phyloP scores from a whole-genome alignment of 176 grass and related monocot species.

The Canna indica region DNA sequence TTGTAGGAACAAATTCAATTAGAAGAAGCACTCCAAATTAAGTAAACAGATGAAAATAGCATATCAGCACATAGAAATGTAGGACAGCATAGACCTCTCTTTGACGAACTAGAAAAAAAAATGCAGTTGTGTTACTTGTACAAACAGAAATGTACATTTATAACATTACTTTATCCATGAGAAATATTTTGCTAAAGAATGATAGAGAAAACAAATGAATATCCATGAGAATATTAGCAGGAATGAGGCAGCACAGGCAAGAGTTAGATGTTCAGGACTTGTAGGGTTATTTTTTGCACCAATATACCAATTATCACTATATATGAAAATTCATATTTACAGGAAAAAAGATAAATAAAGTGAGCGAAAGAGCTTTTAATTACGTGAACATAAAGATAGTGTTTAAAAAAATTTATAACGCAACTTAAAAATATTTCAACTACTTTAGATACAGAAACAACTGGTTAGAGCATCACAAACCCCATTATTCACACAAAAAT shows the following conservation, averaged over 20 bases:
- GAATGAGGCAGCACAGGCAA: not conserved
- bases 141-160: not conserved
- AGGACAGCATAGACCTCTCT: not conserved
- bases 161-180: not conserved
- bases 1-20: not conserved
- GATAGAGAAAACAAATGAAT: not conserved
- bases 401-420: too few species aligned
- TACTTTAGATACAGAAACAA: not conserved
- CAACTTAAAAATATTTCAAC: too few species aligned
- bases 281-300: too few species aligned
- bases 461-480: not conserved
- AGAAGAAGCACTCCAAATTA: not conserved
- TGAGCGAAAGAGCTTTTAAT: too few species aligned
- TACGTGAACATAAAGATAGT: too few species aligned
- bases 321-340: too few species aligned
- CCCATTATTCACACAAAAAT: too few species aligned
- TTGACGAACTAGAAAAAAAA: not conserved
- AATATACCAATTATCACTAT: too few species aligned
- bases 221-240: not conserved
- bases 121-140: too few species aligned
- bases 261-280: too few species aligned
- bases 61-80: not conserved
- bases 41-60: not conserved
- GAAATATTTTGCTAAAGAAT: not conserved
- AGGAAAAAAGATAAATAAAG: too few species aligned